phyloP scores from a whole-genome alignment of 1,284 basidiomycete species.

The Takashimella tepidaria region DNA sequence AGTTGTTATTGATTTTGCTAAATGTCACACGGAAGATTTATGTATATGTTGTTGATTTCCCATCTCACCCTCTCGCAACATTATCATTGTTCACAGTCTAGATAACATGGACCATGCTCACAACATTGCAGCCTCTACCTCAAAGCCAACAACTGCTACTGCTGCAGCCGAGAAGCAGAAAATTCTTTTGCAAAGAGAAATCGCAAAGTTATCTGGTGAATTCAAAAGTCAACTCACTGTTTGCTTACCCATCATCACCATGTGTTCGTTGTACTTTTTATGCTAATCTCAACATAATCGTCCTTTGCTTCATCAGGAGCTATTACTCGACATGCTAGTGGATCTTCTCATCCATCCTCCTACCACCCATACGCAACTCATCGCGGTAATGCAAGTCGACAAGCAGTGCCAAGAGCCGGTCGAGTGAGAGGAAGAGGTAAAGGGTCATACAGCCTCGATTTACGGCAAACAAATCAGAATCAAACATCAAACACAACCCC shows the following conservation, averaged over 20 bases:
- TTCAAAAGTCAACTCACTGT: constrained; percentile 7
- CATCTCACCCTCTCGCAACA: too few relatives aligned
- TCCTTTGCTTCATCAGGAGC: constrained; percentile 35
- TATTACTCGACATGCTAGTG: constrained; percentile 29
- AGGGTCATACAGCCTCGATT: constrained; percentile 22
- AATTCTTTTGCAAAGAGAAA: constrained; percentile 42
- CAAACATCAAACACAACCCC: too few relatives aligned
- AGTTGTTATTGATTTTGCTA: neutral
- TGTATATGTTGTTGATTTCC: too few relatives aligned
- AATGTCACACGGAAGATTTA: neutral
- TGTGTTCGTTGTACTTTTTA: neutral
- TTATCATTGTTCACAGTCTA: too few relatives aligned
- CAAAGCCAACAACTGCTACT: neutral
- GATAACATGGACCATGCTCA: too few relatives aligned
- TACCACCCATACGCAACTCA: constrained; percentile 35
- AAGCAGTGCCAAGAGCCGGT: constrained; percentile 18
- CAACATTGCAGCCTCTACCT: neutral
- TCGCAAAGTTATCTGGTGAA: constrained; percentile 46
- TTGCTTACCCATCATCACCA: neutral
- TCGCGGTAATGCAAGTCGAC: constrained; percentile 2
- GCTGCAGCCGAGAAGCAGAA: constrained; percentile 37
- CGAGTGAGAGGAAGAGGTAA: constrained; percentile 12
- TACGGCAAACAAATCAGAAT: constrained; percentile 14
- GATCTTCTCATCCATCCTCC: constrained; percentile 11
- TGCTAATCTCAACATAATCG: too few relatives aligned